These are phyloP conservation scores for Volvox reticuliferus DNA, from an alignment of 139 green algal species.

Conservation along the genomic window DNA sequence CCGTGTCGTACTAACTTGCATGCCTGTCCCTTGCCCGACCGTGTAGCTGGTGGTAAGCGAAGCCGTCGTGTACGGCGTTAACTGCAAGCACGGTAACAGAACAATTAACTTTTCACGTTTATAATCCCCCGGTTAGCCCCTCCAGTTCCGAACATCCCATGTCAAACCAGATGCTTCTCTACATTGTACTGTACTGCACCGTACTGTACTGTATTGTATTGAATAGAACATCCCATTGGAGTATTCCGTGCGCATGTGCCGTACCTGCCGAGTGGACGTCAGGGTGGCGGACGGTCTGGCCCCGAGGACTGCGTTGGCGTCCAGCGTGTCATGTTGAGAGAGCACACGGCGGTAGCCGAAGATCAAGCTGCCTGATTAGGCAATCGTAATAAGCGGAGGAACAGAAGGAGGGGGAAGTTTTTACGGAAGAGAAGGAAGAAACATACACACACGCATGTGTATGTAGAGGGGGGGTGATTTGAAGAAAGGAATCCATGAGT, in stretches of 20 bases:
- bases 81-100: not conserved
- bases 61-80: constrained; percentile 38
- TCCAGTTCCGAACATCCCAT: no score
- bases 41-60: constrained; percentile 55
- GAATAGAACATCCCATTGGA: no score
- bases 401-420: no score
- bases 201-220: no score
- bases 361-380: constrained; percentile 54
- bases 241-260: not conserved
- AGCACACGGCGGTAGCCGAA: constrained; percentile 67
- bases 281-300: constrained; percentile 45
- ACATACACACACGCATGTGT: no score
- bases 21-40: constrained; percentile 24
- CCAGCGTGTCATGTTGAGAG: constrained; percentile 41
- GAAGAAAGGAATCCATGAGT: no score
- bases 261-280: constrained; percentile 59
- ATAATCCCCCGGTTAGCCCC: no score
- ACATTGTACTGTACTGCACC: not conserved
- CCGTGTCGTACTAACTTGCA: constrained; percentile 37
- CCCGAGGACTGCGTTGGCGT: constrained; percentile 47
- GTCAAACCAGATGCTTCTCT: no score
- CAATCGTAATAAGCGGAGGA: no score
- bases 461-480: no score
- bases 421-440: no score
- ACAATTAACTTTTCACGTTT: no score